Percentiles rank a stretch among this genome's conserved stretches.
These are phyloP conservation scores for Lenwebbia sp. DNA, from an alignment of 345 rosid genomes.

Conservation along the genomic window DNA sequence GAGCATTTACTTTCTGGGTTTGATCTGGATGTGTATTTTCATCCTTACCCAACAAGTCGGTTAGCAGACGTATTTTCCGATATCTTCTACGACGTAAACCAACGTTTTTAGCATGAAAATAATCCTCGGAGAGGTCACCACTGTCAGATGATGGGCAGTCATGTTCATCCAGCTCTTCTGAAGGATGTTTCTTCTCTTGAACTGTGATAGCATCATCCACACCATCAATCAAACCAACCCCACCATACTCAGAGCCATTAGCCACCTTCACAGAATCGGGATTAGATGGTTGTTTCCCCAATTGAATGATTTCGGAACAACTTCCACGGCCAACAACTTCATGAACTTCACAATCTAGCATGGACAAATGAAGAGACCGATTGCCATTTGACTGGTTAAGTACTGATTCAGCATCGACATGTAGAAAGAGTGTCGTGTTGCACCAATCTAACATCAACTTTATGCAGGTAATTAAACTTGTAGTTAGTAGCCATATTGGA, in stretches of 20 bases:
- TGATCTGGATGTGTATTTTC: slow-evolving; percentile 14
- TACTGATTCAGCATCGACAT: slow-evolving; percentile 21
- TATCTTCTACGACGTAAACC: slow-evolving; percentile 47
- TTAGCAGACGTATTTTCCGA: slow-evolving; percentile 58
- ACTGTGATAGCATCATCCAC: slow-evolving; percentile 16
- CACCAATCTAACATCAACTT: not conserved
- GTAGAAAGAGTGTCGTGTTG: not conserved
- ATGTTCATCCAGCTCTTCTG: slow-evolving; percentile 19
- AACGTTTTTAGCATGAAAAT: slow-evolving; percentile 14
- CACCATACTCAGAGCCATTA: slow-evolving; percentile 7
- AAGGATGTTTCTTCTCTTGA: slow-evolving; percentile 15
- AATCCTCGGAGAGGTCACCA: slow-evolving; percentile 22
- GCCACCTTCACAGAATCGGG: slow-evolving; percentile 1
- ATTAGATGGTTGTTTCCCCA: slow-evolving; percentile 9
- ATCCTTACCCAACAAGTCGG: slow-evolving; percentile 52
- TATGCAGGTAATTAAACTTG: not conserved
- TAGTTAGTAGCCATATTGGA: not conserved
- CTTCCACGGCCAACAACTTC: slow-evolving; percentile 12
- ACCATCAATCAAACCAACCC: slow-evolving; percentile 17
- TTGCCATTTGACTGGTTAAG: slow-evolving; percentile 7
- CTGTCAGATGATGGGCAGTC: slow-evolving; percentile 48
- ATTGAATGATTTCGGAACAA: slow-evolving; percentile 4
- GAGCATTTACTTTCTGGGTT: slow-evolving; percentile 18
- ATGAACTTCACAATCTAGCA: slow-evolving; percentile 5
- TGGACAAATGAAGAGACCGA: slow-evolving; percentile 7